phyloP scores from a whole-genome alignment of 306 rosid genomes.

The Cicer arietinum region DNA sequence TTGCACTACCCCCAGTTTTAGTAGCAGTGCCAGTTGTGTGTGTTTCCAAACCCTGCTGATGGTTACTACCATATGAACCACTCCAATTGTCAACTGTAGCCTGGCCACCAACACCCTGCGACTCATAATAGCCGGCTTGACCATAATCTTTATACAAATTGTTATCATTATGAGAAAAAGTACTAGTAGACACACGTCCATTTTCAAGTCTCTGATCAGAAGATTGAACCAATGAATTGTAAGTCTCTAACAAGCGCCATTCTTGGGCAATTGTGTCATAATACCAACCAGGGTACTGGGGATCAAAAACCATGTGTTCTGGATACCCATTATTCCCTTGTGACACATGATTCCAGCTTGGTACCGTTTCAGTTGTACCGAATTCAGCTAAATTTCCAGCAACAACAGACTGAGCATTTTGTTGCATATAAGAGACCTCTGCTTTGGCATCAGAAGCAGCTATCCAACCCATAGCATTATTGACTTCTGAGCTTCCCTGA shows the following conservation, averaged over 20 bases:
- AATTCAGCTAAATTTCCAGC: conserved; percentile 59
- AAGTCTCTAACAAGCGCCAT: conserved; percentile 74
- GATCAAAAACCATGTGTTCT: conserved; percentile 76
- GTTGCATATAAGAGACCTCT: conserved; percentile 66
- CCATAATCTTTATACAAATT: conserved; percentile 48
- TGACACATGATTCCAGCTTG: conserved; percentile 60
- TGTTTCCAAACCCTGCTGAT: conserved; percentile 51
- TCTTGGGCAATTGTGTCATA: conserved; percentile 71
- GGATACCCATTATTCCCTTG: conserved; percentile 70
- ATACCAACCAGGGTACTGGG: conserved; percentile 86
- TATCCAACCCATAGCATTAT: conserved; percentile 48
- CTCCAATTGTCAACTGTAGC: conserved; percentile 56
- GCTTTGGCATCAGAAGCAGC: conserved; percentile 50
- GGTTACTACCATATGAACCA: conserved; percentile 48
- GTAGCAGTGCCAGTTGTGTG: conserved; percentile 47
- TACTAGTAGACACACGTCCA: conserved; percentile 47
- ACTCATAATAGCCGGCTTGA: conserved; percentile 50
- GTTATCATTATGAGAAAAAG: conserved; percentile 44
- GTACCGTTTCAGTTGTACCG: conserved; percentile 48
- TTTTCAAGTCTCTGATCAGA: conserved; percentile 48
- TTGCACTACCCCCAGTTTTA: conserved; percentile 40
- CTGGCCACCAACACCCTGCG: conserved; percentile 53
- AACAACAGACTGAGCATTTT: conserved; percentile 55
- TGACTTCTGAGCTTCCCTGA: conserved; percentile 47
- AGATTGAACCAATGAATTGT: conserved; percentile 55